phyloP scores from a whole-genome alignment of 2,329 filamentous ascomycete species.

The Ceratocystis eucalypticola region DNA sequence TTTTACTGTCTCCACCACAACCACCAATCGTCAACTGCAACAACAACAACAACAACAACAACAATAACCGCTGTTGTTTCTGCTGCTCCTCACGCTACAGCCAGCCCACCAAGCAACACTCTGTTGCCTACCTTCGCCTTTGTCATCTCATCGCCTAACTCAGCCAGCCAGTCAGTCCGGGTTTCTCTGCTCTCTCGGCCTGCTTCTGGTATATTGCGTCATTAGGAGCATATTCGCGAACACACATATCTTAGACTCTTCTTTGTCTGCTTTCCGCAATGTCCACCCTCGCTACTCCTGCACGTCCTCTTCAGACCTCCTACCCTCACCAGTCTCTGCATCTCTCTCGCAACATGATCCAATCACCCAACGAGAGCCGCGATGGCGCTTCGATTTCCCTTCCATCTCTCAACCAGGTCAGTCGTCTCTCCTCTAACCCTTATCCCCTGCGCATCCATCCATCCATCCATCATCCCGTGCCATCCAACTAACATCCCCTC shows the following conservation, averaged over 20 bases:
- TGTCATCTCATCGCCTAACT: background rate
- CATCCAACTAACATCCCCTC: conserved; percentile 3
- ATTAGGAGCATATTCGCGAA: no score
- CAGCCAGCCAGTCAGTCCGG: background rate
- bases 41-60: no score
- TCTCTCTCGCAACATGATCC: conserved; percentile 39
- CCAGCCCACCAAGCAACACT: background rate
- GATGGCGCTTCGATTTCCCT: conserved; percentile 32
- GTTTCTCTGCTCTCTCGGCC: background rate
- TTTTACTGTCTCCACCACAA: background rate
- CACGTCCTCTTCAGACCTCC: background rate
- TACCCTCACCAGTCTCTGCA: conserved; percentile 23
- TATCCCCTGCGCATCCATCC: background rate
- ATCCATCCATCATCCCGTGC: background rate
- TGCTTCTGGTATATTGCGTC: background rate
- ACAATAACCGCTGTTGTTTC: no score
- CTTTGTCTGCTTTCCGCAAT: conserved; percentile 27
- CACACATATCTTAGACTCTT: background rate
- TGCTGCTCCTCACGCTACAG: no score
- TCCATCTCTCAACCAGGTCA: conserved; percentile 42
- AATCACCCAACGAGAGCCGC: conserved; percentile 28
- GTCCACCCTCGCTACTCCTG: conserved; percentile 23
- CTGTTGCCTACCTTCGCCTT: background rate
- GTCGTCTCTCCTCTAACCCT: background rate
- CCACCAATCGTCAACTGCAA: background rate